phyloP scores from a whole-genome alignment of 2,329 filamentous ascomycete genomes.

The Cytospora leucostoma region DNA sequence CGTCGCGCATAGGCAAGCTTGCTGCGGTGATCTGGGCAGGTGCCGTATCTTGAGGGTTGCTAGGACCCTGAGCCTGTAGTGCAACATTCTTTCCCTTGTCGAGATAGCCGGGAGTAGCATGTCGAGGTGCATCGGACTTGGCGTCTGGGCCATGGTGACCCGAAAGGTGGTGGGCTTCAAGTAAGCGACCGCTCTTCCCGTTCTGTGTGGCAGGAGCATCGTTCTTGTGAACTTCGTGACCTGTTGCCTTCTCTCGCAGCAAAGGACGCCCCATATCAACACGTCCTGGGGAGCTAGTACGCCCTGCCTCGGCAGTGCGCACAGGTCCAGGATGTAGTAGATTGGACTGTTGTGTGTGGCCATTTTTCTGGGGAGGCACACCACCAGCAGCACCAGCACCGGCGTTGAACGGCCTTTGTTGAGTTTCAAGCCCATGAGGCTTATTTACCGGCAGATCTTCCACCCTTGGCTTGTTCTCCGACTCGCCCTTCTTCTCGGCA shows the following conservation, averaged over 20 bases:
- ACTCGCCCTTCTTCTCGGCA: constrained; percentile 9
- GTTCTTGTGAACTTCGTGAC: background rate
- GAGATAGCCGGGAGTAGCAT: background rate
- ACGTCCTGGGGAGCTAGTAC: background rate
- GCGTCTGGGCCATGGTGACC: background rate
- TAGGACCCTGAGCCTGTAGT: no score
- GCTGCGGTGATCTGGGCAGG: background rate
- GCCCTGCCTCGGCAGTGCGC: background rate
- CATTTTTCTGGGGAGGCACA: background rate
- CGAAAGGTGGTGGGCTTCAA: background rate
- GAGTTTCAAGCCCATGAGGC: background rate
- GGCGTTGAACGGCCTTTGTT: background rate
- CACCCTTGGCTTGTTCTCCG: background rate
- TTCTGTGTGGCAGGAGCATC: background rate
- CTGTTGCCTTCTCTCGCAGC: background rate
- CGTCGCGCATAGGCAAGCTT: background rate
- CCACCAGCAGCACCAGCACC: background rate
- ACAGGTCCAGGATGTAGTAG: background rate
- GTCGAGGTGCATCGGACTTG: no score
- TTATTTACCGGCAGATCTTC: background rate
- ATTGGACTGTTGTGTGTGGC: background rate
- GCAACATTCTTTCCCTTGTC: background rate
- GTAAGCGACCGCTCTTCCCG: background rate
- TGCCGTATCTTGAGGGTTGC: background rate
- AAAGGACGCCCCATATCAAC: background rate